These are phyloP conservation scores for Nemania serpens DNA, from an alignment of 2,329 filamentous ascomycete genomes.

Conservation along the genomic window DNA sequence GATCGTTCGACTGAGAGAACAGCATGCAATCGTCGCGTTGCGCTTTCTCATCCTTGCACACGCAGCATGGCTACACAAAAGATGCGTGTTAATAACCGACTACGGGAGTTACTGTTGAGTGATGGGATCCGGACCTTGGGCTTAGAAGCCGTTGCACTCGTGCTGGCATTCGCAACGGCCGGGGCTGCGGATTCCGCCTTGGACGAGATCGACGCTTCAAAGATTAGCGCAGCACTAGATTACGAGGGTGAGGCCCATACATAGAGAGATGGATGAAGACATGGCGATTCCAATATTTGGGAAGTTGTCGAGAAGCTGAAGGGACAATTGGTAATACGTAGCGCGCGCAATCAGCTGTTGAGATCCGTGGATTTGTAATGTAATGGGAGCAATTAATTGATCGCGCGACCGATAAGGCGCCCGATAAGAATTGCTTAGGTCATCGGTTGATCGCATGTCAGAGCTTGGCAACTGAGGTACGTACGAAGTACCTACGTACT, in stretches of 20 bases:
- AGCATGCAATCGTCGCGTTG: constrained; percentile 98
- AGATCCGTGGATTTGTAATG: constrained; percentile 23
- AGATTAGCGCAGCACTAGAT: constrained; percentile 23
- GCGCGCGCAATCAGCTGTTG: background rate
- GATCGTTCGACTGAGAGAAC: constrained; percentile 83
- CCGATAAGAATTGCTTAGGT: background rate
- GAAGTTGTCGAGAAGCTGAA: background rate
- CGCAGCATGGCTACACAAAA: constrained; percentile 82
- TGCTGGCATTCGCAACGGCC: constrained; percentile 23
- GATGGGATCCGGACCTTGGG: constrained; percentile 38
- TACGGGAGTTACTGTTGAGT: background rate
- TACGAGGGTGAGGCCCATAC: constrained; percentile 25
- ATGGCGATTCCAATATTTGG: constrained; percentile 22
- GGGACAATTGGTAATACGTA: constrained; percentile 15
- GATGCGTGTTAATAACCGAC: constrained; percentile 13
- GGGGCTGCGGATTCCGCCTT: constrained; percentile 35
- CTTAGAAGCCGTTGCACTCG: constrained; percentile 37
- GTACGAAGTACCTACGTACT: no score
- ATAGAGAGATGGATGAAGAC: constrained; percentile 28
- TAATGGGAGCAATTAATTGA: background rate
- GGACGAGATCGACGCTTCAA: constrained; percentile 36
- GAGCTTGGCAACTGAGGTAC: no score
- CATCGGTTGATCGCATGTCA: no score
- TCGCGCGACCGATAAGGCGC: background rate
- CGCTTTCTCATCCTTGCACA: constrained; percentile 94